Evolutionary conservation across 164 flowering plant genomes (phyloP).

Genomic region (Platanus orientalis): DNA sequence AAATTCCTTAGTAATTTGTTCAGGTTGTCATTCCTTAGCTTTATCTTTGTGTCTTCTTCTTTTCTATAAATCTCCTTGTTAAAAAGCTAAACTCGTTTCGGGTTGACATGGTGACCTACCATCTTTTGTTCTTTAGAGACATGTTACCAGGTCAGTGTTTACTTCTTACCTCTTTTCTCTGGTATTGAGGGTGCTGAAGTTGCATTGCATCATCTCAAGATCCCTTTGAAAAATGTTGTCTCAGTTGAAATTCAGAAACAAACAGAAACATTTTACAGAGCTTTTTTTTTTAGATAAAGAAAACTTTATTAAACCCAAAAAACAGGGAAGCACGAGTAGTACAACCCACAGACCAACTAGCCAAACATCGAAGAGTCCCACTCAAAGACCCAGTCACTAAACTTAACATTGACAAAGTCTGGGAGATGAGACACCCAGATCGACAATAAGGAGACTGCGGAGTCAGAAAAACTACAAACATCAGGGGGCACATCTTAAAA

Average conservation of each 20-base stretch:
- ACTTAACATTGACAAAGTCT: no score
- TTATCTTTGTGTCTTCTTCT: neutral
- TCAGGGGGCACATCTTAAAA: no score
- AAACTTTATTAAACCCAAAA: no score
- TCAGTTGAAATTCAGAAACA: constrained; percentile 21
- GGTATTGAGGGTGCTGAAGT: neutral
- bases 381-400: no score
- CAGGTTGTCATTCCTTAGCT: constrained; percentile 41
- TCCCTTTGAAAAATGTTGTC: constrained; percentile 1
- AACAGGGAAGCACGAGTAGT: no score
- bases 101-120: constrained; percentile 4
- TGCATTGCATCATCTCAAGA: neutral
- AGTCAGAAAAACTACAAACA: no score
- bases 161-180: neutral
- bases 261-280: constrained; percentile 58
- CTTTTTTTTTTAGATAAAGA: no score
- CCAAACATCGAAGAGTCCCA: no score
- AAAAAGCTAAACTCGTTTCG: neutral
- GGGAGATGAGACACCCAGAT: no score
- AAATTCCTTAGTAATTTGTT: constrained; percentile 83
- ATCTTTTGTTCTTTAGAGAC: neutral
- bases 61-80: neutral
- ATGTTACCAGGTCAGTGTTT: neutral
- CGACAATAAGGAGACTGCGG: no score
- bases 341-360: no score